Evolutionary conservation across 2,329 filamentous ascomycete species (phyloP).

Genomic region (Cytospora chrysosperma): DNA sequence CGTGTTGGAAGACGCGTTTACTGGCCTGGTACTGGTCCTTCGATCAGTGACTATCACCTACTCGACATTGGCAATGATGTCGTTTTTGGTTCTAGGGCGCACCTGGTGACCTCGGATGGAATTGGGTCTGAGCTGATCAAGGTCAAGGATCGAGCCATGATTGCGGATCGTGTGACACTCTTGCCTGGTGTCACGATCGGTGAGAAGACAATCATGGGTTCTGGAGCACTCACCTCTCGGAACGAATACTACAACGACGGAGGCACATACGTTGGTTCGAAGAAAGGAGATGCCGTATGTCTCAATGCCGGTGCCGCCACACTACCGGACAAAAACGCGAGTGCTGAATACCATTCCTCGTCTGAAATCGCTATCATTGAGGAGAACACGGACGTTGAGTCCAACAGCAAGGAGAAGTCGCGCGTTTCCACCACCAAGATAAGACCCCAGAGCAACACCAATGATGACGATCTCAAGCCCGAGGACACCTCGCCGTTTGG

Average conservation of each 20-base stretch:
- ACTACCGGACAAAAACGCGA: not conserved
- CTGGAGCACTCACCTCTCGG: slow-evolving; percentile 50
- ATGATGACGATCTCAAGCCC: slow-evolving; percentile 1
- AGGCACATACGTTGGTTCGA: slow-evolving; percentile 53
- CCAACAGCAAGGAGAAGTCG: not conserved
- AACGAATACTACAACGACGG: slow-evolving; percentile 43
- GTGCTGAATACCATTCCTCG: not conserved
- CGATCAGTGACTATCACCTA: slow-evolving; percentile 53
- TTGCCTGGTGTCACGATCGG: slow-evolving; percentile 52
- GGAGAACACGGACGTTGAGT: not conserved
- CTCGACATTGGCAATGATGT: slow-evolving; percentile 57
- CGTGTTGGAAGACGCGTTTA: slow-evolving; percentile 54
- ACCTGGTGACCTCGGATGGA: slow-evolving; percentile 53
- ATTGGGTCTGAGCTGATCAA: slow-evolving; percentile 46
- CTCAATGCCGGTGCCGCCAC: slow-evolving; percentile 23
- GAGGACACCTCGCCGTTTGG: slow-evolving; percentile 47
- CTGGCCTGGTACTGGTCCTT: slow-evolving; percentile 57
- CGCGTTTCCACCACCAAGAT: not conserved
- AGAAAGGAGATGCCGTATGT: slow-evolving; percentile 49
- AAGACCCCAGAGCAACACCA: slow-evolving; percentile 9
- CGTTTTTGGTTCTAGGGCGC: slow-evolving; percentile 57
- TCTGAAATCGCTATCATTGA: not conserved
- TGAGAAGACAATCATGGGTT: slow-evolving; percentile 50
- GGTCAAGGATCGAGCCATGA: slow-evolving; percentile 52
- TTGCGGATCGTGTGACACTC: slow-evolving; percentile 54